Conservation (phyloP, 2,329 filamentous ascomycete genomes). For the Thielaviopsis populi region DNA sequence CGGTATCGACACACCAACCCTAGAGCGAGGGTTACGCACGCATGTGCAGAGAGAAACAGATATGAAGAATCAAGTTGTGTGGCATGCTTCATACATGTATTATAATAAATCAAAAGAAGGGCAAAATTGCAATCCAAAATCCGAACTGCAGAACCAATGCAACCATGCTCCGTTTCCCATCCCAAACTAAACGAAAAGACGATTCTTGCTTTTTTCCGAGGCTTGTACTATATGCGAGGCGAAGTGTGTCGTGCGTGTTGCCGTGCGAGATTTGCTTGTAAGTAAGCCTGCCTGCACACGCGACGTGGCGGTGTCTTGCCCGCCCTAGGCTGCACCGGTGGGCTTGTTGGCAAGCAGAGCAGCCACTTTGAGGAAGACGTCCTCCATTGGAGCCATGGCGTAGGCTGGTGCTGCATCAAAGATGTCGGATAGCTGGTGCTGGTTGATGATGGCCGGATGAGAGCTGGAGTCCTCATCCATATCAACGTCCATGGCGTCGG, state of each 20-base stretch:
- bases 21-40: too few species aligned
- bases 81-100: conserved; percentile 9
- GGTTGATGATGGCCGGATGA: conserved; percentile 46
- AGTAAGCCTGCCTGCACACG: not conserved
- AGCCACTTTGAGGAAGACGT: conserved; percentile 61
- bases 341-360: conserved; percentile 27
- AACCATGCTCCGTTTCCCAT: conserved; percentile 12
- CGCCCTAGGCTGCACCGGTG: not conserved
- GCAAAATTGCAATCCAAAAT: not conserved
- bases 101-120: conserved; percentile 3
- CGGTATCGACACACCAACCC: too few species aligned
- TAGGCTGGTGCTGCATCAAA: conserved; percentile 57
- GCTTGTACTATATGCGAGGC: conserved; percentile 1
- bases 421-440: conserved; percentile 52
- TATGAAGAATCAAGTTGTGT: not conserved
- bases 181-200: conserved; percentile 4
- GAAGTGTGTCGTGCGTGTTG: not conserved
- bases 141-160: conserved; percentile 3
- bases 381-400: conserved; percentile 55
- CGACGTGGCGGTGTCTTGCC: too few species aligned
- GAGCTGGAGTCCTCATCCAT: conserved; percentile 34
- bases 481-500: conserved; percentile 30
- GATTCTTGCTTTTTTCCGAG: conserved; percentile 7
- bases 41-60: too few species aligned
- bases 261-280: not conserved